Conservation (phyloP, 2,329 filamentous ascomycete species). For the Verticillium dahliae region DNA sequence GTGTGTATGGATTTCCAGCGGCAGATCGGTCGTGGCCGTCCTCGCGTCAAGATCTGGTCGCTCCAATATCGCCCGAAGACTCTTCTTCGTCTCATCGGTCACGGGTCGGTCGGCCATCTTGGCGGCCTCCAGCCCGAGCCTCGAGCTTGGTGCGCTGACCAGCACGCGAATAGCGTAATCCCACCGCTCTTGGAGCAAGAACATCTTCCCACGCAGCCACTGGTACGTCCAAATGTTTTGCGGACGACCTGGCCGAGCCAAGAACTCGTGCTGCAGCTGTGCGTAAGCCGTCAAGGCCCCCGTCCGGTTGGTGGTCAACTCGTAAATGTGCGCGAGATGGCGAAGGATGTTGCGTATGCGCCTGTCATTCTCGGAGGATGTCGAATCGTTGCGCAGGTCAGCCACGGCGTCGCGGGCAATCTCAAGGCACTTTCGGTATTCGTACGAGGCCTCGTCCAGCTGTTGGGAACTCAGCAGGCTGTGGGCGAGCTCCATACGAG, state of each 20-base stretch:
- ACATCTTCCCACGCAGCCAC: conserved; percentile 11
- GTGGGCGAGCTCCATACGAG: conserved; percentile 9
- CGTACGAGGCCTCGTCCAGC: conserved; percentile 10
- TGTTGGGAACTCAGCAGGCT: conserved; percentile 5
- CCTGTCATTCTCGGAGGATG: conserved; percentile 2
- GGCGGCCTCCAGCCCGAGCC: conserved; percentile 1
- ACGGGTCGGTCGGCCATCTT: neutral
- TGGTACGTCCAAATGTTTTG: conserved; percentile 9
- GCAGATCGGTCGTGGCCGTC: neutral
- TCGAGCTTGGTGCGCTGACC: conserved; percentile 7
- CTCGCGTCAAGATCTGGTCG: neutral
- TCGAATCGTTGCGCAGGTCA: conserved; percentile 1
- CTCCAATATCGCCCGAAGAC: neutral
- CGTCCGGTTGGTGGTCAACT: conserved; percentile 4
- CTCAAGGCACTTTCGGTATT: conserved; percentile 13
- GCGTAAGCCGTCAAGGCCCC: conserved; percentile 9
- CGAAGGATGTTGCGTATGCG: conserved; percentile 11
- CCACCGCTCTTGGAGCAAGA: conserved; percentile 9
- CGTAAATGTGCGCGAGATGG: conserved; percentile 11
- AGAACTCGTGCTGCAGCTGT: conserved; percentile 10
- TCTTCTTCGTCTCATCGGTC: neutral
- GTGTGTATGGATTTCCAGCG: neutral
- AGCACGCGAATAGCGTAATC: conserved; percentile 10
- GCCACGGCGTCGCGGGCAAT: conserved; percentile 5
- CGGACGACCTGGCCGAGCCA: conserved; percentile 4